phyloP scores from a whole-genome alignment of 2,329 filamentous ascomycete genomes.

The Epichloe bromicola region DNA sequence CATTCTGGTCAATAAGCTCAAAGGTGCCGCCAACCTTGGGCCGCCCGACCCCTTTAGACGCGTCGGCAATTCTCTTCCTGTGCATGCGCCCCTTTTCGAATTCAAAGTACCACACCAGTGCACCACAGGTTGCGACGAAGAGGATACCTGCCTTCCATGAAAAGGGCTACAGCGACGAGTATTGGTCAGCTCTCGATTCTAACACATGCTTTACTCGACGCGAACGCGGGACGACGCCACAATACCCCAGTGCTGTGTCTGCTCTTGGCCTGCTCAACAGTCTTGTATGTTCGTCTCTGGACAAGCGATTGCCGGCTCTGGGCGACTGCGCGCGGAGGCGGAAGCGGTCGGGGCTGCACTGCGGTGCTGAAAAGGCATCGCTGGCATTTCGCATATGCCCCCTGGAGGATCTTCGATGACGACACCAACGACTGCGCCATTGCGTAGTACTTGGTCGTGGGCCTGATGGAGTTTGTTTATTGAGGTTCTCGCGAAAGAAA shows the following conservation, averaged over 20 bases:
- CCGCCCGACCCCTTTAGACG: conserved; percentile 81
- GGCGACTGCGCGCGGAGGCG: conserved; percentile 16
- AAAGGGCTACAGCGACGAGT: conserved; percentile 53
- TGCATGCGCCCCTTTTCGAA: conserved; percentile 87
- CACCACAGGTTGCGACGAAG: conserved; percentile 67
- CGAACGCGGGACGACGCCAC: conserved; percentile 8
- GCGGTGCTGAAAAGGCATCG: conserved; percentile 28
- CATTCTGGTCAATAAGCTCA: conserved; percentile 68
- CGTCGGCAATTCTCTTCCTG: conserved; percentile 76
- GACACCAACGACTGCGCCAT: conserved; percentile 27
- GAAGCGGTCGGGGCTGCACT: conserved; percentile 21
- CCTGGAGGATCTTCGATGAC: conserved; percentile 23
- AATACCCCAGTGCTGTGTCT: conserved; percentile 42
- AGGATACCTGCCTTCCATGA: conserved; percentile 82
- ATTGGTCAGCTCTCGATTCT: conserved; percentile 13
- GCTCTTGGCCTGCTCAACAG: conserved; percentile 46
- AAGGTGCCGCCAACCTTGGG: conserved; percentile 91
- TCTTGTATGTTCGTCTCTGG: conserved; percentile 33
- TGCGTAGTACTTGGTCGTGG: conserved; percentile 3
- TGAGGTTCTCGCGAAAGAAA: not conserved
- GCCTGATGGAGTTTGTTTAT: not conserved
- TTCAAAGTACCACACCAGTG: conserved; percentile 82
- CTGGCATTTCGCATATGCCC: conserved; percentile 21
- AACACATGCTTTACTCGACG: not conserved
- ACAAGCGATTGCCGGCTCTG: conserved; percentile 22